Percentiles rank a stretch among this genome's conserved stretches.
phyloP scores from a whole-genome alignment of 2,329 filamentous ascomycete species.

The Remersonia thermophila region DNA sequence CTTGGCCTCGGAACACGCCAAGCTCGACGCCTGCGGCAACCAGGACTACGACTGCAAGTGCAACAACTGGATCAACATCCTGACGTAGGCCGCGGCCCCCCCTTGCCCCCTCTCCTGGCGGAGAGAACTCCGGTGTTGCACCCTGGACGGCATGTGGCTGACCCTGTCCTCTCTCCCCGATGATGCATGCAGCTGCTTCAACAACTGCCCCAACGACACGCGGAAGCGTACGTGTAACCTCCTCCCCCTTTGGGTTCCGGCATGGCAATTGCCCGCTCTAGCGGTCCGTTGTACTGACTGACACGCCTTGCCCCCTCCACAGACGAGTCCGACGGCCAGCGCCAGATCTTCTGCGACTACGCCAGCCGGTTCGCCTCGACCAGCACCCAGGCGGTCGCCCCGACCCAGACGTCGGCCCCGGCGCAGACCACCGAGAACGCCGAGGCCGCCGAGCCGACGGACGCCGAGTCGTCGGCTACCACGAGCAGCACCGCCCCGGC shows the following conservation, averaged over 20 bases:
- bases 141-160: too few species aligned
- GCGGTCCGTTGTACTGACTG: not conserved
- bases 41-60: constrained; percentile 38
- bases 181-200: constrained; percentile 37
- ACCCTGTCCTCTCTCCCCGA: not conserved
- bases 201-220: constrained; percentile 42
- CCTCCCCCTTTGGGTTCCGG: not conserved
- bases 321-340: constrained; percentile 24
- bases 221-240: constrained; percentile 15
- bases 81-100: constrained; percentile 27
- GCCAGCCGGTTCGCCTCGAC: constrained; percentile 31
- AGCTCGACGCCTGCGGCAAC: constrained; percentile 26
- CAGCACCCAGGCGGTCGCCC: constrained; percentile 15
- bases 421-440: constrained; percentile 11
- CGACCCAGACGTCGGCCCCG: constrained; percentile 12
- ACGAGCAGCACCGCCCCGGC: constrained; percentile 7
- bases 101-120: too few species aligned
- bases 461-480: constrained; percentile 10
- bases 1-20: constrained; percentile 27
- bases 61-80: constrained; percentile 29
- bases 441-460: constrained; percentile 8
- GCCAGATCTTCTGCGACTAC: constrained; percentile 33
- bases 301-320: not conserved
- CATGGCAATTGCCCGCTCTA: too few species aligned
- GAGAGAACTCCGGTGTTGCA: too few species aligned